A percentile compares a stretch with the other conserved stretches of the same genome.
These are phyloP conservation scores for Pinus albicaulis DNA, from an alignment of 75 land plant genomes.

Conservation along the genomic window DNA sequence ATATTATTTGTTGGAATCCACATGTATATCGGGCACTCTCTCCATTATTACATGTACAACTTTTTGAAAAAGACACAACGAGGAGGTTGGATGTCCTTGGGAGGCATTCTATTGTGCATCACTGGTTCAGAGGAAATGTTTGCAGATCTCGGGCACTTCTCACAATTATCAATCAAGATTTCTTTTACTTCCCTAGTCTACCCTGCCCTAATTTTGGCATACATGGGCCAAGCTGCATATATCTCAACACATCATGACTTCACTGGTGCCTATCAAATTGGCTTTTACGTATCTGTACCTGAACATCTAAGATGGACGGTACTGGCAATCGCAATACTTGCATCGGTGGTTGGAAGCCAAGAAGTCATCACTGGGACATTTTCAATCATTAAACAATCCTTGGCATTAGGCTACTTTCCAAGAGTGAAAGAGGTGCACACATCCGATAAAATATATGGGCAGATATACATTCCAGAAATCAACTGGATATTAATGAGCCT, in stretches of 20 bases:
- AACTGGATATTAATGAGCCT: too few relatives aligned
- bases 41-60: conserved; percentile 31
- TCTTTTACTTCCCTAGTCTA: conserved; percentile 29
- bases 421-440: conserved; percentile 71
- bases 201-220: too few relatives aligned
- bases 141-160: conserved; percentile 48
- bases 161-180: conserved; percentile 25
- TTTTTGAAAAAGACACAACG: conserved; percentile 31
- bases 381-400: too few relatives aligned
- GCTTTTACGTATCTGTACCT: too few relatives aligned
- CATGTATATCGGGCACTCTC: conserved; percentile 18
- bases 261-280: too few relatives aligned
- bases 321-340: conserved; percentile 57
- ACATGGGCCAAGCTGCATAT: too few relatives aligned
- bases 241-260: too few relatives aligned
- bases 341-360: conserved; percentile 76
- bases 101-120: conserved; percentile 41
- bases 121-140: conserved; percentile 50
- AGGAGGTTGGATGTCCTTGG: conserved; percentile 35
- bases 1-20: conserved; percentile 24
- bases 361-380: too few relatives aligned
- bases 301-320: conserved; percentile 66
- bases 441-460: conserved; percentile 57
- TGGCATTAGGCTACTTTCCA: conserved; percentile 68
- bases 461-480: too few relatives aligned